Evolutionary conservation across 176 grass and related monocot species (phyloP), one percentile per base, ranked within the genome.

Genomic region (Musa schizocarpa): DNA sequence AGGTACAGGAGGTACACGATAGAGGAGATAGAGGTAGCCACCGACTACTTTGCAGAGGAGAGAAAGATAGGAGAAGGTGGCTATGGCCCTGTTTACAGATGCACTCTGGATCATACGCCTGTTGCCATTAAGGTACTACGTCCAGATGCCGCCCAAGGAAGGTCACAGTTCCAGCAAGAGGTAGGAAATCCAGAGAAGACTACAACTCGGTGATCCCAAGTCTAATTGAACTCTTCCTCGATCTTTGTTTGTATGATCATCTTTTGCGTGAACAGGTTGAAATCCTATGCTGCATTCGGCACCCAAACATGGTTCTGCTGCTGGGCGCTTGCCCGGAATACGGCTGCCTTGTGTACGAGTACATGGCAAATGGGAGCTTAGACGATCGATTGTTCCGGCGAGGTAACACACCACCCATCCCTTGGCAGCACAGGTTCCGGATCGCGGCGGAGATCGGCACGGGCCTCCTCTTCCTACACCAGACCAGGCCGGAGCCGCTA

Each of bases 81-180:
- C 34, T 43, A 43, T 6, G 34, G 34, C 4, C 34, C 34, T 43
- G 34, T 43, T 43, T 43, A 43, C 59, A 74, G 68, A 58, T 84
- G 82, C 54, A 74, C 68, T 52, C 76, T 84, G 63, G 76, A 84
- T 57, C 82, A 84, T 52, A 84, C 82, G 68, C 76, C 82, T 3
- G 82, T 84, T 26, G 82, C 82, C 9, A 72, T 84, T 79, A 84
- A 84, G 58, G 52, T 84, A 43, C 4, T 43, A 0, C 34, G 34
- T 43, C 34, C 34, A 4, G 34, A 43, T 43, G 34, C 34, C 4
- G 34, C 34, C 34, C 34, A 43, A 43, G 34, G 34, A 43, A 43
- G 34, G 34, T 43, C 34, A 43, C 34, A 43, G 34, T 43, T 43
- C 34, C 34, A 43, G 34, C 34, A 43, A 43, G 34, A 43, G 34